Evolutionary conservation across 352 stramenopile genomes (phyloP).

Genomic region (Globisporangium abappressorium): DNA sequence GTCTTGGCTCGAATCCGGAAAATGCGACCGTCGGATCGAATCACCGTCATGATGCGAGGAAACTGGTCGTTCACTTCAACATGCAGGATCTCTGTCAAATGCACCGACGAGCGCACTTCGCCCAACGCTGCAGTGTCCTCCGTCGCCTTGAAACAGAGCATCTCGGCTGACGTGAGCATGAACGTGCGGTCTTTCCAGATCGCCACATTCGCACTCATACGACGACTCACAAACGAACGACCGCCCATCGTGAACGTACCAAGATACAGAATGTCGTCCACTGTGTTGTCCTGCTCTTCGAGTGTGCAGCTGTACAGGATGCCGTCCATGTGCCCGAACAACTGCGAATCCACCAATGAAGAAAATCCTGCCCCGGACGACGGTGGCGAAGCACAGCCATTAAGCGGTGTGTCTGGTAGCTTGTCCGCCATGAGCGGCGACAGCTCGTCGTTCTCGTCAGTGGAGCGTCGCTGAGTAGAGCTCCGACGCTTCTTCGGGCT

Average conservation of each 20-base stretch:
- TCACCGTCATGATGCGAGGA: conserved; percentile 65
- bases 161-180: conserved; percentile 72
- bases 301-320: conserved; percentile 73
- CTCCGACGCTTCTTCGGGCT: conserved; percentile 33
- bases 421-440: conserved; percentile 25
- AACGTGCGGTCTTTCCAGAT: conserved; percentile 80
- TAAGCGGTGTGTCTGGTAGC: conserved; percentile 12
- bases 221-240: conserved; percentile 61
- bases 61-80: conserved; percentile 73
- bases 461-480: conserved; percentile 18
- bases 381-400: conserved; percentile 3
- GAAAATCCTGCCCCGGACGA: background rate
- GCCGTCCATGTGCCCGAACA: conserved; percentile 43
- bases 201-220: conserved; percentile 70
- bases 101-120: conserved; percentile 64
- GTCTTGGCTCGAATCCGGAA: conserved; percentile 70
- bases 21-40: conserved; percentile 69
- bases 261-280: conserved; percentile 75
- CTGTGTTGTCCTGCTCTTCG: conserved; percentile 75
- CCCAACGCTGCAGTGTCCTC: conserved; percentile 47
- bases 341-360: conserved; percentile 14
- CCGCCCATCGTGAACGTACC: conserved; percentile 78
- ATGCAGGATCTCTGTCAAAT: conserved; percentile 77
- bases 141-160: conserved; percentile 72
- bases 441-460: conserved; percentile 28